Percentiles rank a stretch among this genome's conserved stretches.
phyloP scores from a whole-genome alignment of 805 yeast genomes.

The Metschnikowia dekortorum region DNA sequence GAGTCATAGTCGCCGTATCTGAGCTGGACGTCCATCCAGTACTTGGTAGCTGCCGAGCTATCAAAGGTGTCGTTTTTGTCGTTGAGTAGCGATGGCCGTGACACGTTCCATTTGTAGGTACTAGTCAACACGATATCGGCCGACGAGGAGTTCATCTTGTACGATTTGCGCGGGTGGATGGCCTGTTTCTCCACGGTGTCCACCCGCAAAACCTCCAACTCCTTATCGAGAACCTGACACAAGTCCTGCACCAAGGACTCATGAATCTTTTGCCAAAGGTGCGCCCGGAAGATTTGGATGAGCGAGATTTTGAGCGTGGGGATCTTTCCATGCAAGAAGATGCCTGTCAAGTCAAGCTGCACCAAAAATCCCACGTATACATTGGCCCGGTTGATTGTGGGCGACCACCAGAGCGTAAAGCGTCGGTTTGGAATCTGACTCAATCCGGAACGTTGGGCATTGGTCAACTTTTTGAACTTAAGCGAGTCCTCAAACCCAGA shows the following conservation, averaged over 20 bases:
- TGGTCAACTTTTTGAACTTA: constrained; percentile 90
- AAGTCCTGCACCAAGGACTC: constrained; percentile 91
- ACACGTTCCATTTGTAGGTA: constrained; percentile 75
- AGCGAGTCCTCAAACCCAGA: constrained; percentile 95
- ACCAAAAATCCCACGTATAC: constrained; percentile 97
- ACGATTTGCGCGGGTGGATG: constrained; percentile 95
- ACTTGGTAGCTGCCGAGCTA: constrained; percentile 59
- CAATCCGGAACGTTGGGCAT: constrained; percentile 95
- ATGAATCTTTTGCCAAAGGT: constrained; percentile 98
- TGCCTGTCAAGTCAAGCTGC: constrained; percentile 93
- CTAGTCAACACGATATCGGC: constrained; percentile 84
- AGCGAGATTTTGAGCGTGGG: constrained; percentile 94
- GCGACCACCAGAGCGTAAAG: constrained; percentile 99
- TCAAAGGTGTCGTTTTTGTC: constrained; percentile 64
- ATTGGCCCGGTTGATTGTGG: constrained; percentile 95
- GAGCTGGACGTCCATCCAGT: constrained; percentile 93
- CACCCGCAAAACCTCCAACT: constrained; percentile 75
- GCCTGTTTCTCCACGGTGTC: constrained; percentile 86
- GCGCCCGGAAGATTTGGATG: constrained; percentile 95
- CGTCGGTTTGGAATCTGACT: constrained; percentile 97
- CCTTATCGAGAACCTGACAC: constrained; percentile 87
- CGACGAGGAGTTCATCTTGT: constrained; percentile 92
- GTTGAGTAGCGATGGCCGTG: constrained; percentile 73
- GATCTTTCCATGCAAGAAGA: constrained; percentile 94
- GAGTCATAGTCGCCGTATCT: constrained; percentile 97